These are phyloP conservation scores for Solanum ossicruentum DNA, from an alignment of 257 asterid genomes.

Conservation along the genomic window DNA sequence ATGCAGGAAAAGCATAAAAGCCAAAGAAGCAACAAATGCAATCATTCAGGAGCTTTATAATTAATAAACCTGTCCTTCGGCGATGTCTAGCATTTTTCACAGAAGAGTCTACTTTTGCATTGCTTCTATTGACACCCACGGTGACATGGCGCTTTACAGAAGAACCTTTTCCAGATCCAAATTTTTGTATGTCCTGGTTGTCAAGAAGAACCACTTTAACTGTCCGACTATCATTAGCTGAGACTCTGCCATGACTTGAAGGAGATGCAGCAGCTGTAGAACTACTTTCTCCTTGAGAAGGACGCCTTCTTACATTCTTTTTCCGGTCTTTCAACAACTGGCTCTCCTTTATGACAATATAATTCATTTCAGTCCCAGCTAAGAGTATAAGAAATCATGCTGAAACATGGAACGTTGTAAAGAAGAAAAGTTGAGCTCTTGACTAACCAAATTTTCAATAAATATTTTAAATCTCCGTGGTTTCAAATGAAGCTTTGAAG, in stretches of 20 bases:
- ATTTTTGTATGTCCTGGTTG: conserved; percentile 59
- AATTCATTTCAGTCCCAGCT: neutral
- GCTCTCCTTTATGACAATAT: conserved; percentile 54
- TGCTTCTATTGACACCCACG: conserved; percentile 42
- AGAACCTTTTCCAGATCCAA: conserved; percentile 68
- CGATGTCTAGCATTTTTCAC: conserved; percentile 49
- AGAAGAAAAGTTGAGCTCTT: neutral
- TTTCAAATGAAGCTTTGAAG: conserved; percentile 97
- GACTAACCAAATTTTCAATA: conserved; percentile 85
- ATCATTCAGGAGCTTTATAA: conserved; percentile 1
- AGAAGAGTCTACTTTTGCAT: conserved; percentile 51
- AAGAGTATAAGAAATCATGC: neutral
- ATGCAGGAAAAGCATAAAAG: neutral
- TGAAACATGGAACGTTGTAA: neutral
- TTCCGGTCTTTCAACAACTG: conserved; percentile 94
- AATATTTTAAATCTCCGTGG: conserved; percentile 96
- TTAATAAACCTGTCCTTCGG: conserved; percentile 47
- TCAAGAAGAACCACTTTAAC: conserved; percentile 70
- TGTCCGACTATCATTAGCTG: conserved; percentile 46
- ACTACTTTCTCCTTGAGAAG: conserved; percentile 51
- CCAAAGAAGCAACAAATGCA: neutral
- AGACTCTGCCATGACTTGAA: conserved; percentile 40
- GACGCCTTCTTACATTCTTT: conserved; percentile 56
- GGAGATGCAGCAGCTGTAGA: conserved; percentile 27
- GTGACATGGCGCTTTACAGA: conserved; percentile 46